phyloP scores from a whole-genome alignment of 805 yeast genomes.

The Ogataea chonburiensis region DNA sequence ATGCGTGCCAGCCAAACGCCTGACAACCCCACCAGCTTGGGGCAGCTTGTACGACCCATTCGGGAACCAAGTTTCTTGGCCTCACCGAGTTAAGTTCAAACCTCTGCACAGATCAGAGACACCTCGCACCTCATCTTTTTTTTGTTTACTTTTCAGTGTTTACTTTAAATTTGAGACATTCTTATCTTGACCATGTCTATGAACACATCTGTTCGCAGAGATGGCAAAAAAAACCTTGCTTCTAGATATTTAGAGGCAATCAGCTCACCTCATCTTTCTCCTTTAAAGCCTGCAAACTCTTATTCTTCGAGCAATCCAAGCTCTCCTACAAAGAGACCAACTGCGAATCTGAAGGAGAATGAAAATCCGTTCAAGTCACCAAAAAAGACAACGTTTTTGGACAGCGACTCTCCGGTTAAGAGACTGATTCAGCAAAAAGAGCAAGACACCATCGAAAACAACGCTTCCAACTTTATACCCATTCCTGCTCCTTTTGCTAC shows the following conservation, averaged over 20 bases:
- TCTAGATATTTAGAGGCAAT: constrained; percentile 33
- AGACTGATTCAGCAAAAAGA: constrained; percentile 35
- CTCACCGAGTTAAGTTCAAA: too few species aligned
- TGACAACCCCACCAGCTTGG: too few species aligned
- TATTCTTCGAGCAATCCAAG: constrained; percentile 5
- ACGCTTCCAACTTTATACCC: constrained; percentile 27
- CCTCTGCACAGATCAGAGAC: too few species aligned
- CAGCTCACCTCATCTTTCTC: constrained; percentile 25
- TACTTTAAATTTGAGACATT: constrained; percentile 6
- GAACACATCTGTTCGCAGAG: constrained; percentile 20
- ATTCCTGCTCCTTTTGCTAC: constrained; percentile 21
- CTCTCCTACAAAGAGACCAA: constrained; percentile 12
- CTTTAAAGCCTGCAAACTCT: constrained; percentile 22
- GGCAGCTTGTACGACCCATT: too few species aligned
- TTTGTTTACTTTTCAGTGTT: constrained; percentile 15
- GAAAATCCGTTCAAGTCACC: constrained; percentile 27
- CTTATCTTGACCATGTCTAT: constrained; percentile 17
- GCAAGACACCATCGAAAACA: constrained; percentile 28
- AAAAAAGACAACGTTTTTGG: constrained; percentile 4
- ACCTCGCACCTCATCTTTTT: constrained; percentile 3
- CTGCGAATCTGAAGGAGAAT: constrained; percentile 26
- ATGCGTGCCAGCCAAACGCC: too few species aligned
- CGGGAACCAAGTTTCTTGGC: too few species aligned
- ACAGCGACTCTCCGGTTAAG: constrained; percentile 32
- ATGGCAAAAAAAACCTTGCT: constrained; percentile 29